Percentiles rank a stretch among this genome's conserved stretches.
Evolutionary conservation across 2,329 filamentous ascomycete species (phyloP).

Genomic region (Botrytis deweyae): DNA sequence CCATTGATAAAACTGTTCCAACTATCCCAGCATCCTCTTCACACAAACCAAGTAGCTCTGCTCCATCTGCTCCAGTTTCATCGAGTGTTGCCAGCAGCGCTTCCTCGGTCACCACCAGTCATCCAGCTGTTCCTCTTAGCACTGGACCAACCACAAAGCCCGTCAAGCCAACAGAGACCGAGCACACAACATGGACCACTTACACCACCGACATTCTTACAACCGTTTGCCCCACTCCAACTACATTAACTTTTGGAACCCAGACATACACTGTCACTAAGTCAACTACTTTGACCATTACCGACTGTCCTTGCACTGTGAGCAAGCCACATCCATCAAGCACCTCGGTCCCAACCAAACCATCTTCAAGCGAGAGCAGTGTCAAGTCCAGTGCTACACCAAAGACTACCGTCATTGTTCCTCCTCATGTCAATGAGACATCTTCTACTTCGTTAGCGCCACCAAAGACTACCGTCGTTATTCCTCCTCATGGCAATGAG

Average conservation of each 20-base stretch:
- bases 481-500: not conserved
- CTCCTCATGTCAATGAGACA: conserved; percentile 11
- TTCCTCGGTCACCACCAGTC: not conserved
- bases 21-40: conserved; percentile 1
- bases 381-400: conserved; percentile 13
- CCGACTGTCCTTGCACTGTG: conserved; percentile 47
- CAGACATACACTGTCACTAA: conserved; percentile 59
- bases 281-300: conserved; percentile 50
- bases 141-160: conserved; percentile 1
- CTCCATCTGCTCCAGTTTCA: conserved; percentile 3
- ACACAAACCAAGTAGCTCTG: not conserved
- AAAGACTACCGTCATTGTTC: conserved; percentile 21
- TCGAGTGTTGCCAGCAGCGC: conserved; percentile 1
- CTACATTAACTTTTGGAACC: conserved; percentile 45
- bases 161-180: conserved; percentile 5
- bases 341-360: not conserved
- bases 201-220: conserved; percentile 22
- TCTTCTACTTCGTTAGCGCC: not conserved
- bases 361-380: conserved; percentile 10
- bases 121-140: conserved; percentile 2
- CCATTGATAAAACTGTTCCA: conserved; percentile 3
- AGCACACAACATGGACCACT: conserved; percentile 21
- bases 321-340: conserved; percentile 22
- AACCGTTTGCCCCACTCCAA: conserved; percentile 31
- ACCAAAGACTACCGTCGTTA: conserved; percentile 15